Conservation (phyloP, 2,329 filamentous ascomycete genomes). For the Dothideomycetidae sp. region DNA sequence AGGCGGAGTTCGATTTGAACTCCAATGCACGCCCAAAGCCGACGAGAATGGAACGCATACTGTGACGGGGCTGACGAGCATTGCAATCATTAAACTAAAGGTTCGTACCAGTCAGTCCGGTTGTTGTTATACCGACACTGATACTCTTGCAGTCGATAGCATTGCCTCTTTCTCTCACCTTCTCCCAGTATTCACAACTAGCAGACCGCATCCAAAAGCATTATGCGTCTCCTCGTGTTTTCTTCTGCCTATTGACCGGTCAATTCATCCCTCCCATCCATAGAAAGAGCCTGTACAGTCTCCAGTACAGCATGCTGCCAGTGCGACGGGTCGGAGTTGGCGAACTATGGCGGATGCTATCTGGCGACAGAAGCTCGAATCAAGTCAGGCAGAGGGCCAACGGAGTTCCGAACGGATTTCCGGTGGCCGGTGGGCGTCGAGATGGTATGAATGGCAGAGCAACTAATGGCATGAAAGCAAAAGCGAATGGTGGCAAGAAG, state of each 20-base stretch:
- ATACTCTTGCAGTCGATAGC: slow-evolving; percentile 57
- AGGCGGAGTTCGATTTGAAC: slow-evolving; percentile 74
- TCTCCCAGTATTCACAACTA: slow-evolving; percentile 93
- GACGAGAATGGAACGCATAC: too few species aligned
- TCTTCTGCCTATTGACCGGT: slow-evolving; percentile 76
- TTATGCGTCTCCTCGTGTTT: slow-evolving; percentile 77
- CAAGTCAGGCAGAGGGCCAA: slow-evolving; percentile 8
- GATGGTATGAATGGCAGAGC: slow-evolving; percentile 2
- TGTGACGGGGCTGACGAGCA: too few species aligned
- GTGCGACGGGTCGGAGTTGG: slow-evolving; percentile 62
- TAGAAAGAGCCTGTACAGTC: slow-evolving; percentile 81
- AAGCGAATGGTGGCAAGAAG: slow-evolving; percentile 11
- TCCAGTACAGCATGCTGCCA: slow-evolving; percentile 97
- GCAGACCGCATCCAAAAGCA: slow-evolving; percentile 85
- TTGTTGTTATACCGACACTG: slow-evolving; percentile 6
- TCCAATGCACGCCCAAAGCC: slow-evolving; percentile 54
- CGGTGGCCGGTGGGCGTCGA: slow-evolving; percentile 9
- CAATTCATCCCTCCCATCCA: slow-evolving; percentile 92
- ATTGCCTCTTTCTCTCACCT: slow-evolving; percentile 82
- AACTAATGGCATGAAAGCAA: slow-evolving; percentile 9
- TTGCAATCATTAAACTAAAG: slow-evolving; percentile 76
- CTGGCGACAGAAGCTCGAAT: slow-evolving; percentile 12
- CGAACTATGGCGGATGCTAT: slow-evolving; percentile 57
- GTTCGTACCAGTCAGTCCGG: slow-evolving; percentile 30
- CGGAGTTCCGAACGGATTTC: slow-evolving; percentile 15